Conservation (phyloP, 2,329 filamentous ascomycete genomes). For the Sporothrix mexicana region DNA sequence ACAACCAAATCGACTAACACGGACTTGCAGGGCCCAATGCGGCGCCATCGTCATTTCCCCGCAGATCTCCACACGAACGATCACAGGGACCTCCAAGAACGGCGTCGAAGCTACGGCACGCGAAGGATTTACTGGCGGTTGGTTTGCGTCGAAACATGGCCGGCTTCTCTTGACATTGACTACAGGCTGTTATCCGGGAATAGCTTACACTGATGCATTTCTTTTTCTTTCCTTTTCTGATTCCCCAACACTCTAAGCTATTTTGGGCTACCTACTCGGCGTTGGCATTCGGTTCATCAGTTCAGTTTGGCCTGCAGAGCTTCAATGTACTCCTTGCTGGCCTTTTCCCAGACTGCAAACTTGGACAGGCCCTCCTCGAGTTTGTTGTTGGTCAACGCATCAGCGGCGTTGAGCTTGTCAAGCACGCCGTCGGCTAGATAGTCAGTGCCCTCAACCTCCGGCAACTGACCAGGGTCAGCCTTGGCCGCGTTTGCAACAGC, state of each 20-base stretch:
- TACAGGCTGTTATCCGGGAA: not conserved
- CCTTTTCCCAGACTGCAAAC: conserved; percentile 24
- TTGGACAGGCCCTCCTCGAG: conserved; percentile 21
- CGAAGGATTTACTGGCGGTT: not conserved
- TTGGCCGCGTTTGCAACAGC: not conserved
- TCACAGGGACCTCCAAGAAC: not conserved
- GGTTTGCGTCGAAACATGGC: not conserved
- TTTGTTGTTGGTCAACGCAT: conserved; percentile 25
- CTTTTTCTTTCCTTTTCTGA: no score
- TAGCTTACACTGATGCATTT: not conserved
- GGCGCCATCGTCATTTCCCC: conserved; percentile 4
- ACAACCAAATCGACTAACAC: conserved; percentile 3
- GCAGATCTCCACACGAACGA: conserved; percentile 5
- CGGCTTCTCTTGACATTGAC: no score
- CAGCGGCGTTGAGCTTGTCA: conserved; percentile 14
- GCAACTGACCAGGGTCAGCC: conserved; percentile 14
- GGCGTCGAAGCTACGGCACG: not conserved
- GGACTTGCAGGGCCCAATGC: not conserved
- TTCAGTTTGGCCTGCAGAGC: conserved; percentile 19
- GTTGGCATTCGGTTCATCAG: not conserved
- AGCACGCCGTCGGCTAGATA: conserved; percentile 22
- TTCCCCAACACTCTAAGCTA: not conserved
- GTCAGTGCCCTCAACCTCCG: not conserved
- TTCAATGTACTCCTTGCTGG: conserved; percentile 21
- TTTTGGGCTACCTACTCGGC: not conserved